Conservation (phyloP, 257 asterid species). For the Agastache rugosa region DNA sequence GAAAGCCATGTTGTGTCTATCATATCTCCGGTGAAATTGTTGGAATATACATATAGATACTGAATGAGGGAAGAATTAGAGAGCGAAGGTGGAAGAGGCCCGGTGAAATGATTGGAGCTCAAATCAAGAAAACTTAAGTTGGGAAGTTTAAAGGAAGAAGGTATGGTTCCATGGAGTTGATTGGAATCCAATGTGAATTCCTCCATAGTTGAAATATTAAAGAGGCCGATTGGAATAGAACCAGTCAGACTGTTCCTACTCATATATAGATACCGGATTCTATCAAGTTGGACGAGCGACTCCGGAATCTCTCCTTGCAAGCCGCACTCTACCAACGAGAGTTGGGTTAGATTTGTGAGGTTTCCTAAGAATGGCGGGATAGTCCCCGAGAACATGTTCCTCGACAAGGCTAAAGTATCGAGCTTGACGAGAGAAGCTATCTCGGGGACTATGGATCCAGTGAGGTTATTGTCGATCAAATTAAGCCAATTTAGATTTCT, state of each 20-base stretch:
- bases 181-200: not conserved
- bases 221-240: not conserved
- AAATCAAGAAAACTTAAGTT: slow-evolving; percentile 23
- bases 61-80: slow-evolving; percentile 37
- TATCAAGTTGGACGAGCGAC: not conserved
- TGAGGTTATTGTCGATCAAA: not conserved
- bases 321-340: not conserved
- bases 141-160: slow-evolving; percentile 31
- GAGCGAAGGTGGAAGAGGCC: slow-evolving; percentile 35
- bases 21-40: slow-evolving; percentile 36
- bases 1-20: slow-evolving; percentile 8
- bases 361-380: slow-evolving; percentile 1
- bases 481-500: not conserved
- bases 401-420: not conserved
- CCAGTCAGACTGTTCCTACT: not conserved
- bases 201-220: not conserved
- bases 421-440: too few relatives aligned
- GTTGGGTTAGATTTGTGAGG: not conserved
- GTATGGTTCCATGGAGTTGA: slow-evolving; percentile 15
- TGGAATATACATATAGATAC: not conserved
- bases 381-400: not conserved
- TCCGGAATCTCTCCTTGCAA: not conserved
- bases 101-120: slow-evolving; percentile 28
- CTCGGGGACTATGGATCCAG: not conserved
- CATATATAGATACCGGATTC: not conserved